Percentiles rank a stretch among this genome's conserved stretches.
Evolutionary conservation across 1,284 basidiomycete genomes (phyloP).

Genomic region (Marasmius fiardii): DNA sequence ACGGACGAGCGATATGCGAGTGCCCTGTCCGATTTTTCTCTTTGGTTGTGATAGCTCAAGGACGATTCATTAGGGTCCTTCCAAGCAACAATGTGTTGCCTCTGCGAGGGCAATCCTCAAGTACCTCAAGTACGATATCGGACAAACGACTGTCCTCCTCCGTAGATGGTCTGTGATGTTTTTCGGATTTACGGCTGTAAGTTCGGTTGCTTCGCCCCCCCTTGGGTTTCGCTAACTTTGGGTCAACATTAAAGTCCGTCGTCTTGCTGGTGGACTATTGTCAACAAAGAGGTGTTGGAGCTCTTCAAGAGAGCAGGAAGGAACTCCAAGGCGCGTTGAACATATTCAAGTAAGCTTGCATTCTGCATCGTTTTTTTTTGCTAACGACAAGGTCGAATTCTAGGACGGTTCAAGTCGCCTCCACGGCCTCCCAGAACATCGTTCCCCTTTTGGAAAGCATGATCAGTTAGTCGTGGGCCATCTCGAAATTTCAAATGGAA

Average conservation of each 20-base stretch:
- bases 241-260: neutral
- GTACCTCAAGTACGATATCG: constrained; percentile 19
- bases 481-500: no score
- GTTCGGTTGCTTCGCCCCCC: constrained; percentile 4
- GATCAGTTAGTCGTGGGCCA: neutral
- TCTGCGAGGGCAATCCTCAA: constrained; percentile 19
- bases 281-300: neutral
- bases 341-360: neutral
- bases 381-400: no score
- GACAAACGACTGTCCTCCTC: constrained; percentile 19
- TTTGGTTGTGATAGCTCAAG: neutral
- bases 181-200: constrained; percentile 23
- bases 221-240: neutral
- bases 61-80: constrained; percentile 15
- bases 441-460: neutral
- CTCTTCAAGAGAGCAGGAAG: neutral
- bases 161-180: constrained; percentile 25
- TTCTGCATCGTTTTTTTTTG: no score
- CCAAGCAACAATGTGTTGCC: constrained; percentile 21
- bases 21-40: neutral
- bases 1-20: constrained; percentile 21
- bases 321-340: constrained; percentile 1
- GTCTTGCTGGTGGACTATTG: neutral
- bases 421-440: neutral
- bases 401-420: neutral